Conservation (phyloP, 495 filamentous ascomycete genomes). For the Pseudevernia furfuracea region DNA sequence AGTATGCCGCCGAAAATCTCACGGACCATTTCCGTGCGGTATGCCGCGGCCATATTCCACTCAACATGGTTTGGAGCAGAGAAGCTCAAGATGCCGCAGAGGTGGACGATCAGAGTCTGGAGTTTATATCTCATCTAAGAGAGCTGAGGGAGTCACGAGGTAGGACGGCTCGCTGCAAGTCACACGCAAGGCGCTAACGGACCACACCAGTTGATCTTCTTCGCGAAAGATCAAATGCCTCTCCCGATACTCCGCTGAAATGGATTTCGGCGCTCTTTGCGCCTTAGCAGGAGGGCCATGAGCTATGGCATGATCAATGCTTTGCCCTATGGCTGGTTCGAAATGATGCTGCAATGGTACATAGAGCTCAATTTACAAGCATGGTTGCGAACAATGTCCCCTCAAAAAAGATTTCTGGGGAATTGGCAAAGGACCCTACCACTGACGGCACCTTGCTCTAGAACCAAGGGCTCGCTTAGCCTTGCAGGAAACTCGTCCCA, state of each 20-base stretch:
- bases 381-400: not conserved
- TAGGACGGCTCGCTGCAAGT: constrained; percentile 1
- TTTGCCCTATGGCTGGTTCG: not conserved
- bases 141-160: not conserved
- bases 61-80: not conserved
- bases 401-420: not conserved
- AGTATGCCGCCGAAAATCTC: not conserved
- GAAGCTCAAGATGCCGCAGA: not conserved
- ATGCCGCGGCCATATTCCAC: not conserved
- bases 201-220: not conserved
- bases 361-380: not conserved
- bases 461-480: constrained; percentile 1
- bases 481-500: not conserved
- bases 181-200: not conserved
- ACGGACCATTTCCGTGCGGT: not conserved
- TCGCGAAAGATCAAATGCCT: not conserved
- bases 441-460: not conserved
- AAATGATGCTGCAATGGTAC: not conserved
- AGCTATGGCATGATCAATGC: not conserved
- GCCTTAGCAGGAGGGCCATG: not conserved
- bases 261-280: constrained; percentile 11
- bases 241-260: not conserved
- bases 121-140: not conserved
- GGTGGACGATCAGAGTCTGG: not conserved
- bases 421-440: not conserved